These are phyloP conservation scores for Chytridium lagenaria DNA, from an alignment of 371 early-diverging fungal genomes.

Conservation along the genomic window DNA sequence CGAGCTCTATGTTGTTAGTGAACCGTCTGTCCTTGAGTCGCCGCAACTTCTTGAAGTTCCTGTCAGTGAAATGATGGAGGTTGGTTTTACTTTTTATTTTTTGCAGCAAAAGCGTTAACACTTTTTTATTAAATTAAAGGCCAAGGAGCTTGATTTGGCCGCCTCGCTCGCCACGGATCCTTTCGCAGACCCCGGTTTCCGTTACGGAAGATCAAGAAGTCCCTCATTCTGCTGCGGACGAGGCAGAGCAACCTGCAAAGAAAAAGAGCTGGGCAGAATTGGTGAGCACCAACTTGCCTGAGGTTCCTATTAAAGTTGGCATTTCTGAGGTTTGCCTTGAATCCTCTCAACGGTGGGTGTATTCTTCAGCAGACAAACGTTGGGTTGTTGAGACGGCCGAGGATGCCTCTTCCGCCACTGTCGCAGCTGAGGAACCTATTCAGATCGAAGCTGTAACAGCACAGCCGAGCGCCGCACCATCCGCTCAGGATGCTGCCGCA, in stretches of 20 bases:
- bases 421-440: background rate
- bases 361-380: background rate
- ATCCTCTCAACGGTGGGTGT: constrained; percentile 15
- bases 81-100: no score
- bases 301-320: background rate
- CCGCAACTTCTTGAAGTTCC: no score
- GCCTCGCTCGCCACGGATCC: background rate
- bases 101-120: no score
- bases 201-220: background rate
- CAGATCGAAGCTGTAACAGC: background rate
- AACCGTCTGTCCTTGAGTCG: no score
- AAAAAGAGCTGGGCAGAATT: constrained; percentile 8
- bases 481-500: background rate
- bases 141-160: no score
- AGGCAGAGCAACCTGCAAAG: background rate
- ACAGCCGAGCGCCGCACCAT: background rate
- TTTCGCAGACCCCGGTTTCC: background rate
- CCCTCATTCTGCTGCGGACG: background rate
- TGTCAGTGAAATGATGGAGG: no score
- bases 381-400: background rate
- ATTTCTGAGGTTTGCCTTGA: constrained; percentile 9
- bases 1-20: no score
- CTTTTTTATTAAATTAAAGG: no score
- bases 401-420: no score
- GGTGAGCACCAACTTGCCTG: background rate